Evolutionary conservation across 495 filamentous ascomycete species (phyloP).

Genomic region (Penicillium tannophilum): DNA sequence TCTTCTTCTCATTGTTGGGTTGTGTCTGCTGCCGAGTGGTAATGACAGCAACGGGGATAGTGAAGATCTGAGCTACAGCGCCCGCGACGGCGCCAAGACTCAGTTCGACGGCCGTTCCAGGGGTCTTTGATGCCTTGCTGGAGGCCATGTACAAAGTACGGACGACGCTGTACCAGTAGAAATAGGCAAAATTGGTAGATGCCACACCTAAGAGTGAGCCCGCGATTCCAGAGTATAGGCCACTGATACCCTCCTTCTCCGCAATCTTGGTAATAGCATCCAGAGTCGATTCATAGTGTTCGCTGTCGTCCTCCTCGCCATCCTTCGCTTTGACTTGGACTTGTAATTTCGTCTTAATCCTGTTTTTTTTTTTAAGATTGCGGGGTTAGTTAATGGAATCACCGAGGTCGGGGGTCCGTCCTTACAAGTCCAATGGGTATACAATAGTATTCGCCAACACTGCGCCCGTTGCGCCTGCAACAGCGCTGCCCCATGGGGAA

Average conservation of each 20-base stretch:
- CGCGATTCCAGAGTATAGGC: slow-evolving; percentile 86
- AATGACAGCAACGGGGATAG: slow-evolving; percentile 92
- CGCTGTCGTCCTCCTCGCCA: slow-evolving; percentile 44
- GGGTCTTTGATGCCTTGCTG: slow-evolving; percentile 59
- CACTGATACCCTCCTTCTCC: slow-evolving; percentile 74
- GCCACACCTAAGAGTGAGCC: slow-evolving; percentile 89
- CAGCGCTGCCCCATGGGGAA: slow-evolving; percentile 90
- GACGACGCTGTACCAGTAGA: slow-evolving; percentile 97
- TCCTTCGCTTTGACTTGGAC: slow-evolving; percentile 78
- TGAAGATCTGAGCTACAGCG: slow-evolving; percentile 92
- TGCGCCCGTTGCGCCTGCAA: slow-evolving; percentile 91
- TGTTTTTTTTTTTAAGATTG: slow-evolving; percentile 31
- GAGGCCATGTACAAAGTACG: slow-evolving; percentile 78
- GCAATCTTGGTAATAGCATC: slow-evolving; percentile 88
- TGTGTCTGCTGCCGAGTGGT: slow-evolving; percentile 97
- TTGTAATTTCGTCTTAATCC: slow-evolving; percentile 95
- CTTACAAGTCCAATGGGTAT: slow-evolving; percentile 93
- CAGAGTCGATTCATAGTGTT: slow-evolving; percentile 81
- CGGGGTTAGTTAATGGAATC: not conserved
- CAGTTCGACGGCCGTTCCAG: slow-evolving; percentile 84
- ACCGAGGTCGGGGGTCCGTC: slow-evolving; percentile 1
- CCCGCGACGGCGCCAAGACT: slow-evolving; percentile 85
- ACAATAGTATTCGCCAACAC: slow-evolving; percentile 94
- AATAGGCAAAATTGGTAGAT: slow-evolving; percentile 98
- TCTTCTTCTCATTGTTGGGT: slow-evolving; percentile 77